These are phyloP conservation scores for Heliosperma pusillum DNA, from an alignment of 148 eudicot species.

Conservation along the genomic window DNA sequence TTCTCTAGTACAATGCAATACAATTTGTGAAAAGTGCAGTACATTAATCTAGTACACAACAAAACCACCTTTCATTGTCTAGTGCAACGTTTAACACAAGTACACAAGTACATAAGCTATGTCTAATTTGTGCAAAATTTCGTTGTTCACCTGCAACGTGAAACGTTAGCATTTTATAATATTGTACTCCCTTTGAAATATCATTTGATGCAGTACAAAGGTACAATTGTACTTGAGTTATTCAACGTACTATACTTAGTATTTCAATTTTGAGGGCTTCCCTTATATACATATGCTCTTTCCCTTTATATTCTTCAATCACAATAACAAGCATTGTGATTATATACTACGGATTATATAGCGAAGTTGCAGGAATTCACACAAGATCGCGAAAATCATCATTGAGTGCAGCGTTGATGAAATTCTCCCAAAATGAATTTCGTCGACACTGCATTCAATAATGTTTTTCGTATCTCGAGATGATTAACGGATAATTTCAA, in stretches of 20 bases:
- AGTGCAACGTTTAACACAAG: neutral
- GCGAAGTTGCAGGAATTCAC: neutral
- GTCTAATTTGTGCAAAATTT: too few relatives aligned
- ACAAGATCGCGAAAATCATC: slow-evolving; percentile 33
- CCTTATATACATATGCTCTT: neutral
- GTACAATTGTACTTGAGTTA: neutral
- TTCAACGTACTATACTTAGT: neutral
- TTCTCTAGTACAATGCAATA: too few relatives aligned
- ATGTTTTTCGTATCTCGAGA: slow-evolving; percentile 37
- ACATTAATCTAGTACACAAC: neutral
- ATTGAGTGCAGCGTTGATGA: slow-evolving; percentile 85
- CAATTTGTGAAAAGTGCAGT: neutral
- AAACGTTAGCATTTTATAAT: too few relatives aligned
- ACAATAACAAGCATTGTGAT: neutral
- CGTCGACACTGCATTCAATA: slow-evolving; percentile 51
- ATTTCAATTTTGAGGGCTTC: neutral
- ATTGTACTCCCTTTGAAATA: neutral
- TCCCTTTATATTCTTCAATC: neutral
- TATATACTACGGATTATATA: too few relatives aligned
- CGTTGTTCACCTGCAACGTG: neutral
- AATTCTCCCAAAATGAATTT: slow-evolving; percentile 10
- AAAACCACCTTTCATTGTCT: neutral
- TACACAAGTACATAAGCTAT: too few relatives aligned
- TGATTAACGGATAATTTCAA: neutral
- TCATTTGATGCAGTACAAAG: slow-evolving; percentile 6